Evolutionary conservation across 805 yeast species (phyloP), one percentile per base, ranked within the genome.

Genomic region (Monosporozyma unispora): DNA sequence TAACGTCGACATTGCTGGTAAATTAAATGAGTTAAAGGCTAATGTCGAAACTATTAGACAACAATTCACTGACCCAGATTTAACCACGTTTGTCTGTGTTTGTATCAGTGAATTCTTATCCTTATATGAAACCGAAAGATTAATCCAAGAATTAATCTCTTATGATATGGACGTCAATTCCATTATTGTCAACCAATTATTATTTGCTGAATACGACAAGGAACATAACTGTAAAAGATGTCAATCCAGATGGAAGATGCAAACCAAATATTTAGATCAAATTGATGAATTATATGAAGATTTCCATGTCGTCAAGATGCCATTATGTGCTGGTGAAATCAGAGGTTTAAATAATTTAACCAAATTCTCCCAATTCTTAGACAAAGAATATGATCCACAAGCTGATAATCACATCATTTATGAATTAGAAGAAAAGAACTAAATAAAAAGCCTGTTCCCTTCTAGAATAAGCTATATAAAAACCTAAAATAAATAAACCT

Each of bases 41-140:
- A 57, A 52, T 55, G 95, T 93, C 22, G 73, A 81, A 44, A 95
- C 88, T 64, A 96, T 91, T 53, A 93, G 88, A 70, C 84, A 84
- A 57, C 99, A 93, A 67, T 93, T 93, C 73, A 89, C 95, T 58
- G 82, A 93, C 67, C 96, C 99, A 2, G 97, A 93, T 54, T 74
- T 93, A 62, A 93, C 99, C 18, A 93, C 99, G 0, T 86, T 86
- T 61, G 86, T 93, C 29, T 93, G 97, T 71, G 99, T 93, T 42
- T 93, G 99, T 70, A 93, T 93, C 57, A 88, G 97, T 45, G 99
- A 93, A 72, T 93, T 93, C 70, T 76, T 93, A 63, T 90, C 98
- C 1, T 74, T 93, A 45, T 93, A 93, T 69, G 99, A 93, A 70
- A 91, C 98, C 18, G 99, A 93, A 72, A 82, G 99, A 71, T 80